phyloP scores from a whole-genome alignment of 192 early-diverging fungal genomes.

The Backusella australiensis region DNA sequence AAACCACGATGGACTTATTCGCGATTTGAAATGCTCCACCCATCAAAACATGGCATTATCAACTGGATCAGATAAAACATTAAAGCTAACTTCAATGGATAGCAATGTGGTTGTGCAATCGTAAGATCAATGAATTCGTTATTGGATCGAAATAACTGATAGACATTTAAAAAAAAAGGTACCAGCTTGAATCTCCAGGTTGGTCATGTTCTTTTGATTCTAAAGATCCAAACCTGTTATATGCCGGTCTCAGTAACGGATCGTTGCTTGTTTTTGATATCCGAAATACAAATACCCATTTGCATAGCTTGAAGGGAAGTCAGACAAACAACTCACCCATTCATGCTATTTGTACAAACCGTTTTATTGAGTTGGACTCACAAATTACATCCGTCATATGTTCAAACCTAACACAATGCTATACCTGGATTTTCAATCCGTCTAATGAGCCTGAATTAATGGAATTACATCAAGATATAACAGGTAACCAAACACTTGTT shows the following conservation, averaged over 20 bases:
- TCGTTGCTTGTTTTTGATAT: constrained; percentile 22
- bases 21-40: constrained; percentile 17
- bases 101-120: constrained; percentile 18
- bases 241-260: constrained; percentile 21
- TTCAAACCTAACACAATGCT: background rate
- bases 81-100: constrained; percentile 22
- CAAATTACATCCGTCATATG: background rate
- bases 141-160: background rate
- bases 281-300: constrained; percentile 14
- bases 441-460: background rate
- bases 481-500: background rate
- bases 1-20: constrained; percentile 15
- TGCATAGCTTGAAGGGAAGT: background rate
- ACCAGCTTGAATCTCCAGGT: constrained; percentile 11
- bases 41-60: constrained; percentile 3
- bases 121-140: background rate
- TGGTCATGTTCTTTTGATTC: constrained; percentile 26
- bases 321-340: background rate
- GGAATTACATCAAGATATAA: background rate
- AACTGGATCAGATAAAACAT: constrained; percentile 17
- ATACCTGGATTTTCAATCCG: background rate
- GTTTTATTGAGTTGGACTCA: background rate
- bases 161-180: background rate
- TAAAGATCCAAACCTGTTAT: constrained; percentile 15
- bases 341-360: background rate